Percentiles rank a stretch among this genome's conserved stretches.
Evolutionary conservation across 331 rosid species (phyloP).

Genomic region (Cucumis variabilis): DNA sequence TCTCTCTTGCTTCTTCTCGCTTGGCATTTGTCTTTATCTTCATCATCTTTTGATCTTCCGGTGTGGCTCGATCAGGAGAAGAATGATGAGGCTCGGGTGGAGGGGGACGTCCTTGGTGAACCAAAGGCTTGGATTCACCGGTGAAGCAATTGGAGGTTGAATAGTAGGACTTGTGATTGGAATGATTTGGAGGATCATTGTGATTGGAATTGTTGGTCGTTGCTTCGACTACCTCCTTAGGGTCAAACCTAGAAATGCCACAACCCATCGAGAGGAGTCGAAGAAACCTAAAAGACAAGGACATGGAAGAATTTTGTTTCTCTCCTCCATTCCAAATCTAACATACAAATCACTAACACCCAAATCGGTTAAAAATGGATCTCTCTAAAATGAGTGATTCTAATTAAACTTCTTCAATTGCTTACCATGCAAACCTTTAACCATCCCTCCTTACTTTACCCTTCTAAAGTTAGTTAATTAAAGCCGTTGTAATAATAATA

Average conservation of each 20-base stretch:
- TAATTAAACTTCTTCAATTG: not conserved
- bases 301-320: not conserved
- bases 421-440: not conserved
- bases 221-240: not conserved
- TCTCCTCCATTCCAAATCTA: not conserved
- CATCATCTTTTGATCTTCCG: not conserved
- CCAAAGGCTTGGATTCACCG: not conserved
- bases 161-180: not conserved
- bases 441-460: not conserved
- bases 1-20: not conserved
- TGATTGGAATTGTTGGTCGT: not conserved
- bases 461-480: too few relatives aligned
- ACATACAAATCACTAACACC: not conserved
- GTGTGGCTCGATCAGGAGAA: not conserved
- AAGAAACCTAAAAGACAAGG: not conserved
- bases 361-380: not conserved
- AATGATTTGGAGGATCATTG: not conserved
- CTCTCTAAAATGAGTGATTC: not conserved
- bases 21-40: not conserved
- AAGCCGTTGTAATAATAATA: not conserved
- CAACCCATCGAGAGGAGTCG: slow-evolving; percentile 22
- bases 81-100: not conserved
- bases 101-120: not conserved
- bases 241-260: not conserved
- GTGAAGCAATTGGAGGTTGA: not conserved